Base-by-base conservation (phyloP, 441 rosid genomes). In the Populus hybrid region DNA sequence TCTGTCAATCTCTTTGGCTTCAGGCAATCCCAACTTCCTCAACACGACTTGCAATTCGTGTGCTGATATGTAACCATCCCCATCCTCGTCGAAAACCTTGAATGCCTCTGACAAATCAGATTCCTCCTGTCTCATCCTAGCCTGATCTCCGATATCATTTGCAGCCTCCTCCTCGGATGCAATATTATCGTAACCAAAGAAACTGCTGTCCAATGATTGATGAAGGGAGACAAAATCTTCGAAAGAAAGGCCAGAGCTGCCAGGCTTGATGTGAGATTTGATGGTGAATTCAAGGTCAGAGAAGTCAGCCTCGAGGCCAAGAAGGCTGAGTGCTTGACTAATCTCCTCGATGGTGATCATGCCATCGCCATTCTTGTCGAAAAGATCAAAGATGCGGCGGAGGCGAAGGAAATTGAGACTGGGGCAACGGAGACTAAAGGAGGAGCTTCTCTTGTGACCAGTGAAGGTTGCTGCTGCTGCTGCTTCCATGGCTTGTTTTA, bases 1-100 rank as follows among this genome's bases (percentile, higher is more conserved):
- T 78, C 93, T 85, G 20, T 76, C 87, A 26, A 93, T 85, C 79
- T 95, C 94, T 11, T 83, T 82, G 31, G 91, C 97, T 75, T 95
- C 96, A 5, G 91, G 83, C 73, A 95, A 73, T 2, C 96, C 98
- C 45, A 95, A 83, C 79, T 95, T 93, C 78, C 82, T 84, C 80
- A 95, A 63, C 35, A 95, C 98, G 26, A 79, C 83, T 53, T 95
- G 97, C 80, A 95, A 81, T 65, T 95, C 98, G 23, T 77, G 72
- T 2, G 96, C 98, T 1, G 95, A 92, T 38, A 92, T 95, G 80
- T 82, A 95, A 0, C 98, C 97, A 28, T 95, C 98, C 0, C 96
- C 96, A 29, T 93, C 92, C 83, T 88, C 98, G n/a, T 95, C 98
- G 69, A 95, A 95, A 73, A 95, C 98, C 86, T 92, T 95, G 78